Base-by-base conservation (phyloP, 1,284 basidiomycete genomes). In the Sanghuangporus baumii region DNA sequence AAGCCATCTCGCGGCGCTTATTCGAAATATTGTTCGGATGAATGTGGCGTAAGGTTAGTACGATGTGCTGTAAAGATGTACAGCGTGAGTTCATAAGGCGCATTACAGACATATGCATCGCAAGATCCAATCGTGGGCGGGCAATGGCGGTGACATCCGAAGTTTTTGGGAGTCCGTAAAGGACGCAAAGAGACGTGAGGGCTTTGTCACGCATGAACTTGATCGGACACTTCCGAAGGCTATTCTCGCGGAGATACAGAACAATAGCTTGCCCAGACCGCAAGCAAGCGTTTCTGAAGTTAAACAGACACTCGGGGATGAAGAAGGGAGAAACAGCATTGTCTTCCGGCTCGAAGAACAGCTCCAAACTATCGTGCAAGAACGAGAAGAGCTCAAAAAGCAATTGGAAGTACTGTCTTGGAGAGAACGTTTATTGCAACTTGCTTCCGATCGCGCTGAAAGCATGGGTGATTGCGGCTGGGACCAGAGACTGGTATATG, bases 11-110 rank as follows among this genome's bases (percentile, higher is more conserved):
- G 89, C 14, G 87, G 89, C 18, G 83, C 81, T 7, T 85, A 91
- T 67, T 93, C 91, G 16, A 94, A 94, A 73, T 94, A 91, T 70
- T 93, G 90, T 70, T 91, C 89, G 2, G 85, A 90, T 57, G 87
- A 87, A 65, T 93, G 90, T 67, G 90, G 91, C 14, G 74, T 89
- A 64, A 81, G 80, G 67, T 86, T n/a, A 63, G 64, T 51, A 43
- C 41, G 43, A 43, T 54, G 43, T 16, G 36, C 43, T 16, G 16
- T 18, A 7, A 16, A 12, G 20, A 16, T 37, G 26, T 41, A 7
- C 9, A 51, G 43, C 31, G 31, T 26, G 9, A 48, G 36, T 36
- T 64, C 18, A 60, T 46, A 23, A n/a, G 16, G 16, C 34, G 14
- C 40, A 5, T 14, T n/a, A 2, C 23, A 62, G 64, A 40, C 57